A percentile compares a stretch with the other conserved stretches of the same genome.
Conservation (phyloP, 2,329 filamentous ascomycete genomes). For the Colletotrichum cereale region DNA sequence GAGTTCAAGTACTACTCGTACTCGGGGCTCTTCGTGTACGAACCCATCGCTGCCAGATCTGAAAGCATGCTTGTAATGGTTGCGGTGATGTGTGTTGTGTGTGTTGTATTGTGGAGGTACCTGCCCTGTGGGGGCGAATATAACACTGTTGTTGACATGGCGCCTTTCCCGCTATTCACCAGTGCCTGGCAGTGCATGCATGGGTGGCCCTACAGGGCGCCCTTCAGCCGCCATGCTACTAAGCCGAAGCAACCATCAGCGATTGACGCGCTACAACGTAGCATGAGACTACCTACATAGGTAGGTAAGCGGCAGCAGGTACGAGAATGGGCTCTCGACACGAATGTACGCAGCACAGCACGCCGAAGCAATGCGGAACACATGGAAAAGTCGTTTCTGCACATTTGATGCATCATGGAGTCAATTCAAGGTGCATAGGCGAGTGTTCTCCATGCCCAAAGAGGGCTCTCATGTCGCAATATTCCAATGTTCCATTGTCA, state of each 20-base stretch:
- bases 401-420: not conserved
- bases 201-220: slow-evolving; percentile 10
- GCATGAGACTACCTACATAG: slow-evolving; percentile 15
- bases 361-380: slow-evolving; percentile 1
- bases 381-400: not conserved
- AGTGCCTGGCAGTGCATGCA: slow-evolving; percentile 4
- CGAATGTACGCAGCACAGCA: slow-evolving; percentile 6
- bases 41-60: no score
- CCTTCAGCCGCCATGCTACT: slow-evolving; percentile 26
- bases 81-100: no score
- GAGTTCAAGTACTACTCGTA: no score
- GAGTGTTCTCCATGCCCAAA: slow-evolving; percentile 6
- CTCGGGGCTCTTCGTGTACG: no score
- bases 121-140: no score
- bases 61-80: no score
- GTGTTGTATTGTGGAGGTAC: no score
- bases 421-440: not conserved
- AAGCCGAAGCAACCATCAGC: slow-evolving; percentile 24
- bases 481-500: slow-evolving; percentile 18
- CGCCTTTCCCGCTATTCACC: slow-evolving; percentile 1
- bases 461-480: not conserved
- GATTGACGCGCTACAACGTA: slow-evolving; percentile 34
- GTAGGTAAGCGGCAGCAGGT: slow-evolving; percentile 4
- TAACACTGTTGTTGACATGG: not conserved
- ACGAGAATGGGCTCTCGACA: slow-evolving; percentile 26